Evolutionary conservation across 2,329 filamentous ascomycete genomes (phyloP), one percentile per base, ranked within the genome.

Genomic region (Nothopassalora personata): DNA sequence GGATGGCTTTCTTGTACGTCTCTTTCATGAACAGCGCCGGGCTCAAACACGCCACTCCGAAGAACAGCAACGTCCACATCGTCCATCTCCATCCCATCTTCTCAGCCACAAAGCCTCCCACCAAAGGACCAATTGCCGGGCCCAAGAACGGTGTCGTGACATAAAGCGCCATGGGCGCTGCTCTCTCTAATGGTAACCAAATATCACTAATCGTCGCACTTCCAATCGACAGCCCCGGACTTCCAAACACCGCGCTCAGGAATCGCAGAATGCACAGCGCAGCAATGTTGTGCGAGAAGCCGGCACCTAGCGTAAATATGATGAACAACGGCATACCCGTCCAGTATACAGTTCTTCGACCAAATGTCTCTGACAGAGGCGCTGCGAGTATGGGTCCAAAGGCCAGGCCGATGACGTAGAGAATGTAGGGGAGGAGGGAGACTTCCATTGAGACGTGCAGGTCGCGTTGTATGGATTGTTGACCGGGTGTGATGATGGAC

Each of bases 161-260:
- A 31, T 55, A 60, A 5, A 60, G 36, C 9, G 58, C 34, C 65
- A 66, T 64, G 0, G 64, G 62, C 5, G 59, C 55, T 3, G 57
- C 64, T 51, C 64, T 39, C 31, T 64, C 62, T 9, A 46, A 34
- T 4, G 65, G 61, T 15, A 36, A 23, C 59, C 59, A 68, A 15
- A 68, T 53, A 48, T 67, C 66, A 3, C 61, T 53, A 13, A 66
- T 56, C 5, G 63, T 63, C 9, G 65, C 64, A 31, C 48, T 54
- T 23, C 64, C 65, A 23, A 65, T 66, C 8, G 58, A 49, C 7
- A 68, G 48, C 5, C 69, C 89, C 79, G 65, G 89, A 82, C 45
- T 86, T 33, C 87, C 88, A 63, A 88, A 88, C 70, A 87, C 70
- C 0, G 89, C 88, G 53, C 89, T 88, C 66, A 91, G 89, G 76